These are phyloP conservation scores for Lomentospora prolificans DNA, from an alignment of 2,329 filamentous ascomycete genomes.

Conservation along the genomic window DNA sequence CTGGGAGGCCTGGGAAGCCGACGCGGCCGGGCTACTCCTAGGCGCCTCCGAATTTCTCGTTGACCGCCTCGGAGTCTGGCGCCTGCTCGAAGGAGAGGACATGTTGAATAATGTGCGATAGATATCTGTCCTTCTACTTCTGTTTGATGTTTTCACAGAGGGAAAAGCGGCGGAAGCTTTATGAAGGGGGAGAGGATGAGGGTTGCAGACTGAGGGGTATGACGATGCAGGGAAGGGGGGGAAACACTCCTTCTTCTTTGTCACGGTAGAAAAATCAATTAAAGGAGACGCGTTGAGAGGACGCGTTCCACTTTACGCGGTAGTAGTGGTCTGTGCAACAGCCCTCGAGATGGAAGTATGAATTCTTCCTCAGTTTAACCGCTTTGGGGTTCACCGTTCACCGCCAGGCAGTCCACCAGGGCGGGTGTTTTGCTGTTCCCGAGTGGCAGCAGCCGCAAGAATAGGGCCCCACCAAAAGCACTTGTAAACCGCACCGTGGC, in stretches of 20 bases:
- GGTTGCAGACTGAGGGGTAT: background rate
- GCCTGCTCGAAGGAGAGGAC: slow-evolving; percentile 37
- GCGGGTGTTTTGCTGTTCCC: too few relatives aligned
- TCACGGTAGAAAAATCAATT: slow-evolving; percentile 11
- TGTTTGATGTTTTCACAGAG: background rate
- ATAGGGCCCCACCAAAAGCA: slow-evolving; percentile 8
- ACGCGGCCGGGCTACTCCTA: slow-evolving; percentile 34
- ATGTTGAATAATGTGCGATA: slow-evolving; percentile 18
- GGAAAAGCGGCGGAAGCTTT: background rate
- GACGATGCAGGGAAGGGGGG: slow-evolving; percentile 4
- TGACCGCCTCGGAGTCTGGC: slow-evolving; percentile 30
- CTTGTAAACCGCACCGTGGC: slow-evolving; percentile 11
- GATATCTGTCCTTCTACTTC: background rate
- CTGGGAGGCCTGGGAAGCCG: slow-evolving; percentile 16
- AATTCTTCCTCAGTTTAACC: background rate
- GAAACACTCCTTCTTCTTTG: background rate
- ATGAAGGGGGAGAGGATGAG: background rate
- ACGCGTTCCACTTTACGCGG: slow-evolving; percentile 16
- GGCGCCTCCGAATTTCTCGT: slow-evolving; percentile 21
- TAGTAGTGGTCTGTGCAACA: slow-evolving; percentile 8
- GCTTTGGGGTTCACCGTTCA: too few relatives aligned
- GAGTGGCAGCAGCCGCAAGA: too few relatives aligned
- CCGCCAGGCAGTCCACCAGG: too few relatives aligned
- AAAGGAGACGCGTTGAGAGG: slow-evolving; percentile 8
- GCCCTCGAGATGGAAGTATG: background rate